Evolutionary conservation across 2,329 filamentous ascomycete genomes (phyloP).

Genomic region (Clonostachys sp.): DNA sequence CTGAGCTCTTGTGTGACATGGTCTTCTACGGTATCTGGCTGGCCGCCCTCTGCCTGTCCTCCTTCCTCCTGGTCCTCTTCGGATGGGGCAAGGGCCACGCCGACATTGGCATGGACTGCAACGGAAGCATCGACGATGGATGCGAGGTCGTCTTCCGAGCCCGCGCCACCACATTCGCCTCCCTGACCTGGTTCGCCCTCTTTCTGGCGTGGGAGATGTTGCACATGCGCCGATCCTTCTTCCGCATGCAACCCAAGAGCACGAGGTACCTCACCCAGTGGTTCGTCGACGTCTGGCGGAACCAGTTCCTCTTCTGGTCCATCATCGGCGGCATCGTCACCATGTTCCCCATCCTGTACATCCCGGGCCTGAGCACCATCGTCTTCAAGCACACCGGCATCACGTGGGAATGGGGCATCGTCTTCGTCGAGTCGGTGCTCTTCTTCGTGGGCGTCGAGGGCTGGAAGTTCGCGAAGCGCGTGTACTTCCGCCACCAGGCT

Average conservation of each 20-base stretch:
- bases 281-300: constrained; percentile 63
- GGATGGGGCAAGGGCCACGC: constrained; percentile 37
- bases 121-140: constrained; percentile 41
- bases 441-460: constrained; percentile 54
- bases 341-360: constrained; percentile 48
- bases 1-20: constrained; percentile 62
- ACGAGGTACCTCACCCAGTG: constrained; percentile 60
- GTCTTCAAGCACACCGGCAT: constrained; percentile 56
- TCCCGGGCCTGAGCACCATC: constrained; percentile 49
- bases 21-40: constrained; percentile 65
- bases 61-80: constrained; percentile 49
- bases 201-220: constrained; percentile 76
- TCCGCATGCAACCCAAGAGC: constrained; percentile 63
- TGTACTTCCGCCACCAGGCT: constrained; percentile 26
- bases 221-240: constrained; percentile 65
- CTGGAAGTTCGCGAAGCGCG: constrained; percentile 55
- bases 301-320: constrained; percentile 65
- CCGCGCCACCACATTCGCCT: constrained; percentile 67
- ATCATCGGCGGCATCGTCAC: constrained; percentile 40
- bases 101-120: constrained; percentile 55
- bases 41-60: constrained; percentile 49
- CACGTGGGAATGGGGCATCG: constrained; percentile 57
- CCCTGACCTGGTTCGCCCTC: constrained; percentile 68
- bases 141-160: constrained; percentile 64
- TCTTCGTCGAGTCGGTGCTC: constrained; percentile 47